Percentiles rank a stretch among this genome's conserved stretches.
These are phyloP conservation scores for Aphanomyces euteiches DNA, from an alignment of 352 stramenopile genomes.

Conservation along the genomic window DNA sequence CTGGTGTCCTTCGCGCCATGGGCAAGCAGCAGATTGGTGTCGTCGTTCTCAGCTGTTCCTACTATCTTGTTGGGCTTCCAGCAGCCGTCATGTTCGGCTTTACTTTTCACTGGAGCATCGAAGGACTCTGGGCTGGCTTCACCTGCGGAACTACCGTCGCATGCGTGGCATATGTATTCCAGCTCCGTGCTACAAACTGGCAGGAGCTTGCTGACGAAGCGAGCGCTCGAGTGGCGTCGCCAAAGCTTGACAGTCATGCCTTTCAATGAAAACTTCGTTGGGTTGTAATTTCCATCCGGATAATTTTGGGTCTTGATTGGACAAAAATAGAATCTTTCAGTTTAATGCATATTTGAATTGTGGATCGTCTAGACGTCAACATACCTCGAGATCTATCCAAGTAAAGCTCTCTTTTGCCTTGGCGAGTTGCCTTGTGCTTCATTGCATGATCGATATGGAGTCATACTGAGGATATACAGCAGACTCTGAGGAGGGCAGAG, in stretches of 20 bases:
- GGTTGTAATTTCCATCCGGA: too few relatives aligned
- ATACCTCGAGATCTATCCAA: too few relatives aligned
- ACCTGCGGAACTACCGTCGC: constrained; percentile 46
- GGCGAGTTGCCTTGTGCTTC: too few relatives aligned
- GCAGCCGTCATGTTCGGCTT: constrained; percentile 56
- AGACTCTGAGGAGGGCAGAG: too few relatives aligned
- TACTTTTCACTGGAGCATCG: constrained; percentile 42
- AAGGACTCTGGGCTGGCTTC: constrained; percentile 60
- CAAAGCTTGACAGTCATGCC: background rate
- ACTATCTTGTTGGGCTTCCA: constrained; percentile 73
- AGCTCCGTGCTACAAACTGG: constrained; percentile 58
- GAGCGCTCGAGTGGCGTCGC: constrained; percentile 30
- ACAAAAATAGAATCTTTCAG: too few relatives aligned
- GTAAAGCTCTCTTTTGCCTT: too few relatives aligned
- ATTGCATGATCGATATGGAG: too few relatives aligned
- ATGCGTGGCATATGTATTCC: constrained; percentile 42
- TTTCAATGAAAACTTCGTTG: too few relatives aligned
- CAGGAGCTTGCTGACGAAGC: constrained; percentile 53
- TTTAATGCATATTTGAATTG: too few relatives aligned
- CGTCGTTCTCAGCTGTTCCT: constrained; percentile 62
- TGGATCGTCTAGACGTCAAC: too few relatives aligned
- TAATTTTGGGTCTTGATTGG: too few relatives aligned
- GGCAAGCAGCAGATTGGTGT: constrained; percentile 59
- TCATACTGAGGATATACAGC: too few relatives aligned
- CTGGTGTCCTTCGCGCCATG: constrained; percentile 64